Evolutionary conservation across 2,329 filamentous ascomycete genomes (phyloP).

Genomic region (Fusarium subglutinans): DNA sequence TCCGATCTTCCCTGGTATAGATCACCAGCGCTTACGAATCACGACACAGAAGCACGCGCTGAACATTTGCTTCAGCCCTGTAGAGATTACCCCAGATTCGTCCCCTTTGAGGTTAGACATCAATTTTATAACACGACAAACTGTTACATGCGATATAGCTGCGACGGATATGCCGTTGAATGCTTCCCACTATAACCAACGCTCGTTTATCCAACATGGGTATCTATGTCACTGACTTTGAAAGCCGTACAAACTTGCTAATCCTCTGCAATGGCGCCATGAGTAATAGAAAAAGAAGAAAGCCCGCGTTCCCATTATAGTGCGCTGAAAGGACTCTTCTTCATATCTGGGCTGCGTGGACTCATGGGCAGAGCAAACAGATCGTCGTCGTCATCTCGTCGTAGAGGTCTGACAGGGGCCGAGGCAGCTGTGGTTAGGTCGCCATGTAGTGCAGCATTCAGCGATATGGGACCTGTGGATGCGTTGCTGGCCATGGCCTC

Average conservation of each 20-base stretch:
- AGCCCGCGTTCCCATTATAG: slow-evolving; percentile 38
- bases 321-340: slow-evolving; percentile 80
- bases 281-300: background rate
- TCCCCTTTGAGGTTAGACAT: background rate
- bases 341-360: slow-evolving; percentile 86
- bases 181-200: slow-evolving; percentile 3
- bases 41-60: background rate
- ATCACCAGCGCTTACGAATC: background rate
- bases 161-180: background rate
- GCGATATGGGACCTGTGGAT: slow-evolving; percentile 44
- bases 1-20: background rate
- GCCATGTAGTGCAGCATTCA: slow-evolving; percentile 46
- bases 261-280: background rate
- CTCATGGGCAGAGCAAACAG: slow-evolving; percentile 89
- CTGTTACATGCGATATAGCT: background rate
- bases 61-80: background rate
- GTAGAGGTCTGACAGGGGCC: slow-evolving; percentile 25
- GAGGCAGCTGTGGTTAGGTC: slow-evolving; percentile 29
- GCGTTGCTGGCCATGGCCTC: slow-evolving; percentile 43
- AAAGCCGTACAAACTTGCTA: background rate
- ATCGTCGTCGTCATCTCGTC: slow-evolving; percentile 69
- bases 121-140: background rate
- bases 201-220: slow-evolving; percentile 28
- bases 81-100: background rate
- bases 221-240: slow-evolving; percentile 23